phyloP scores from a whole-genome alignment of 768 basidiomycete species.

The Amanita pseudoporphyria region DNA sequence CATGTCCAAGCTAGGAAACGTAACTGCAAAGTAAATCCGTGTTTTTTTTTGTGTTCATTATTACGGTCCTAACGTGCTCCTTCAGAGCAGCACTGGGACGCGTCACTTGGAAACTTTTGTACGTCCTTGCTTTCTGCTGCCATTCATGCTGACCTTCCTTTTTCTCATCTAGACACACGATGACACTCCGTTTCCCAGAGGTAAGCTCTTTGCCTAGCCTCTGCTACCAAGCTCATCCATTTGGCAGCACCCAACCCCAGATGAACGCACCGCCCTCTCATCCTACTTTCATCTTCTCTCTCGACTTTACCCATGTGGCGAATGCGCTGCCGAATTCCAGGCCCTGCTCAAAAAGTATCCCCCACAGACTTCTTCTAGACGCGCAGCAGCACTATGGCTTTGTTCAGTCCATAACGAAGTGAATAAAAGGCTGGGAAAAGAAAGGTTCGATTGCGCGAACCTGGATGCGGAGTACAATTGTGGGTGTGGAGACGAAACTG shows the following conservation, averaged over 20 bases:
- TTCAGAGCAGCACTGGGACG: conserved; percentile 78
- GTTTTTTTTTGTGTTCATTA: conserved; percentile 1
- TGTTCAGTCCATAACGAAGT: conserved; percentile 89
- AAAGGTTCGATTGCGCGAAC: conserved; percentile 81
- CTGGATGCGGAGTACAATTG: conserved; percentile 90
- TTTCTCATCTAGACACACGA: conserved; percentile 58
- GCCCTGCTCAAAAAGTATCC: conserved; percentile 71
- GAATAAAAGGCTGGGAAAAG: conserved; percentile 75
- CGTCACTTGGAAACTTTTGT: conserved; percentile 88
- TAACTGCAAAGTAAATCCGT: conserved; percentile 76
- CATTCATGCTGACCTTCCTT: conserved; percentile 1
- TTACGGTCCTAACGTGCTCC: background rate
- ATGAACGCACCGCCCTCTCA: conserved; percentile 74
- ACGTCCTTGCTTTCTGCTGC: conserved; percentile 16
- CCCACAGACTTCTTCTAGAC: conserved; percentile 82
- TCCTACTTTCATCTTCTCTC: conserved; percentile 83
- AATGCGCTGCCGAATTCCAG: conserved; percentile 91
- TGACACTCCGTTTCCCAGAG: conserved; percentile 88
- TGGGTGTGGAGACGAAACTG: conserved; percentile 73
- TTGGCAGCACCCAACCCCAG: conserved; percentile 62
- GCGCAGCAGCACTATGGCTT: conserved; percentile 78
- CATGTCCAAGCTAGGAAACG: conserved; percentile 88
- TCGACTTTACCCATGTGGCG: conserved; percentile 91
- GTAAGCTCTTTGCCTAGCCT: conserved; percentile 30
- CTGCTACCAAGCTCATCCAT: background rate